Percentiles rank a stretch among this genome's conserved stretches.
phyloP scores from a whole-genome alignment of 2,329 filamentous ascomycete species.

The Achaetomium macrosporum region DNA sequence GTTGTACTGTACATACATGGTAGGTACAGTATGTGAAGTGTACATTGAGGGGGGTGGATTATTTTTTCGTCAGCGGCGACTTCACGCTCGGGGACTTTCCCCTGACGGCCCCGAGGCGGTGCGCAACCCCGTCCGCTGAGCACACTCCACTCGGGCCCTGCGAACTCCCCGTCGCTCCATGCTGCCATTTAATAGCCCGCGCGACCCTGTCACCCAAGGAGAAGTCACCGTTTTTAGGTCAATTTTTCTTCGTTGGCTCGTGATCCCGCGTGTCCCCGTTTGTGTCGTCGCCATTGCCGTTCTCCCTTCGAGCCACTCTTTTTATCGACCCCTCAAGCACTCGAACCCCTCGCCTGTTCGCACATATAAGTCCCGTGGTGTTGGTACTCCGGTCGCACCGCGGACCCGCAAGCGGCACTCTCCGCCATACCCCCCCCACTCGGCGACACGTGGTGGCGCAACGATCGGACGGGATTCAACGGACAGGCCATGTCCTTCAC shows the following conservation, averaged over 20 bases:
- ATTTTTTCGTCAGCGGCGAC: neutral
- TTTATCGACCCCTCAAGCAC: neutral
- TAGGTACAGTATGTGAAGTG: no score
- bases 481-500: slow-evolving; percentile 36
- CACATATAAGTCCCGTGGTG: neutral
- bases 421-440: neutral
- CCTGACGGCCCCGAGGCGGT: slow-evolving; percentile 1
- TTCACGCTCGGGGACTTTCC: slow-evolving; percentile 8
- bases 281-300: neutral
- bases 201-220: neutral
- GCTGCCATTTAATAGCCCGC: slow-evolving; percentile 8
- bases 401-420: slow-evolving; percentile 1
- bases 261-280: neutral
- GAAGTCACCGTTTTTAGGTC: slow-evolving; percentile 1
- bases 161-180: slow-evolving; percentile 18
- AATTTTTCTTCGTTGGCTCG: slow-evolving; percentile 1
- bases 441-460: slow-evolving; percentile 5
- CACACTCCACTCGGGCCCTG: slow-evolving; percentile 19
- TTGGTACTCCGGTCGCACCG: neutral
- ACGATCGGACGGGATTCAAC: neutral
- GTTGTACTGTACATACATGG: no score
- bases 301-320: slow-evolving; percentile 4
- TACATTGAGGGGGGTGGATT: neutral
- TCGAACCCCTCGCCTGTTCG: neutral
- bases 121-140: slow-evolving; percentile 10